phyloP scores from a whole-genome alignment of 805 yeast species.

The Blastobotrys muscicola region DNA sequence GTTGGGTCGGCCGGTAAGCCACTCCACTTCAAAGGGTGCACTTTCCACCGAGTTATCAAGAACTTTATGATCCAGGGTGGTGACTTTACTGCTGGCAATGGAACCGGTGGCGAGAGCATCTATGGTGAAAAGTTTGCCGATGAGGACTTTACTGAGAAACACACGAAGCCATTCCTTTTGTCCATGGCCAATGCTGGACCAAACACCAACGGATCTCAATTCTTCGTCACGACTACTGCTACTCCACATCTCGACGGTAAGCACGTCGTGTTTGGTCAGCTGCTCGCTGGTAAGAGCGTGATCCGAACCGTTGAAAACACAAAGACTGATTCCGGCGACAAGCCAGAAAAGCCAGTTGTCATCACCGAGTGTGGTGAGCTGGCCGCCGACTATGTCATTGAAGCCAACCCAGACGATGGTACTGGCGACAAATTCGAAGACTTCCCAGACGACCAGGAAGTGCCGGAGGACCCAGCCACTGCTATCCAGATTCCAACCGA shows the following conservation, averaged over 20 bases:
- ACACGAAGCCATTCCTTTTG: slow-evolving; percentile 76
- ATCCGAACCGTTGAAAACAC: slow-evolving; percentile 70
- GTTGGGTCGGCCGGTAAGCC: slow-evolving; percentile 51
- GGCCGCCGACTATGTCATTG: slow-evolving; percentile 45
- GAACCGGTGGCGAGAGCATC: slow-evolving; percentile 76
- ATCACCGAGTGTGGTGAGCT: slow-evolving; percentile 75
- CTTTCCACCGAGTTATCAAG: slow-evolving; percentile 84
- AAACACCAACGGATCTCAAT: slow-evolving; percentile 92
- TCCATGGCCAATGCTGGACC: slow-evolving; percentile 98
- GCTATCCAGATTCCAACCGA: slow-evolving; percentile 39
- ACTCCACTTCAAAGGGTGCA: slow-evolving; percentile 67
- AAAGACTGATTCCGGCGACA: slow-evolving; percentile 56
- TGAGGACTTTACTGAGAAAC: slow-evolving; percentile 70
- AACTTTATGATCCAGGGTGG: slow-evolving; percentile 94
- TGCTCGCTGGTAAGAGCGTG: slow-evolving; percentile 69
- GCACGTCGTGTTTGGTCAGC: slow-evolving; percentile 94
- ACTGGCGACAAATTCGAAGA: slow-evolving; percentile 82
- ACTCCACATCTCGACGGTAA: slow-evolving; percentile 94
- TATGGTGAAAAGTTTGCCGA: slow-evolving; percentile 85
- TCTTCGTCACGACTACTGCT: slow-evolving; percentile 83
- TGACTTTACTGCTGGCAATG: slow-evolving; percentile 66
- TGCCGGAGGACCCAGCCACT: slow-evolving; percentile 55
- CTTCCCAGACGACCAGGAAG: slow-evolving; percentile 61
- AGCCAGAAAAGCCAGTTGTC: slow-evolving; percentile 60
- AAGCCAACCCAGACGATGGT: slow-evolving; percentile 57